Percentiles rank a stretch among this genome's conserved stretches.
phyloP scores from a whole-genome alignment of 345 rosid genomes.

The Dovyalis caffra region DNA sequence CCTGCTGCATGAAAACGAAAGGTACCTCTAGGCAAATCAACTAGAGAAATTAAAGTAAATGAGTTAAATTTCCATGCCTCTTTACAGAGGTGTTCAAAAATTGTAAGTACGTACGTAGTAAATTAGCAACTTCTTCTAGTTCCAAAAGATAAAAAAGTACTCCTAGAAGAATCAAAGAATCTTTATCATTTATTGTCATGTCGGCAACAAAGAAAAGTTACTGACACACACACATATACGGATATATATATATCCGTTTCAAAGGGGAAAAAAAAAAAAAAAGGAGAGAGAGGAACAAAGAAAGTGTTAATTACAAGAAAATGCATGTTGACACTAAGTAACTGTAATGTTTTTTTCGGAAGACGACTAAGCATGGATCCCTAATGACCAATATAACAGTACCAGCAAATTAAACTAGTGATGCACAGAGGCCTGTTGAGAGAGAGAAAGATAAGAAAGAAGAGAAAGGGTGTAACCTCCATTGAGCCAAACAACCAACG shows the following conservation, averaged over 20 bases:
- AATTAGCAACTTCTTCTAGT: neutral
- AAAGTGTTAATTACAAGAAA: neutral
- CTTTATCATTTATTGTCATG: constrained; percentile 19
- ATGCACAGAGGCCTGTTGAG: neutral
- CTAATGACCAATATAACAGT: constrained; percentile 25
- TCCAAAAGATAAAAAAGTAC: neutral
- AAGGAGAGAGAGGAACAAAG: neutral
- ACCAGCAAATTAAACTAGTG: neutral
- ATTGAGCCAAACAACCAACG: constrained; percentile 91
- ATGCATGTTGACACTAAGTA: neutral
- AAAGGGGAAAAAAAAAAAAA: too few species aligned
- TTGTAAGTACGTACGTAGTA: neutral
- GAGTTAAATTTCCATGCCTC: neutral
- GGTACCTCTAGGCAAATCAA: neutral
- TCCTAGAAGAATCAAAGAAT: neutral
- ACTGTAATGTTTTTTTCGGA: neutral
- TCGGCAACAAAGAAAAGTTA: constrained; percentile 28
- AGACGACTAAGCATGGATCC: neutral
- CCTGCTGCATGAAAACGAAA: neutral
- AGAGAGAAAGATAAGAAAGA: neutral
- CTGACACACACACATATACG: too few species aligned
- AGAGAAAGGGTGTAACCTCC: constrained; percentile 52
- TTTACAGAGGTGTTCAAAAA: neutral
- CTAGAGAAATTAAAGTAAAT: neutral
- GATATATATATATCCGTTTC: constrained; percentile 1